Conservation (phyloP, 1,284 basidiomycete species). For the Cryptococcus sp. region DNA sequence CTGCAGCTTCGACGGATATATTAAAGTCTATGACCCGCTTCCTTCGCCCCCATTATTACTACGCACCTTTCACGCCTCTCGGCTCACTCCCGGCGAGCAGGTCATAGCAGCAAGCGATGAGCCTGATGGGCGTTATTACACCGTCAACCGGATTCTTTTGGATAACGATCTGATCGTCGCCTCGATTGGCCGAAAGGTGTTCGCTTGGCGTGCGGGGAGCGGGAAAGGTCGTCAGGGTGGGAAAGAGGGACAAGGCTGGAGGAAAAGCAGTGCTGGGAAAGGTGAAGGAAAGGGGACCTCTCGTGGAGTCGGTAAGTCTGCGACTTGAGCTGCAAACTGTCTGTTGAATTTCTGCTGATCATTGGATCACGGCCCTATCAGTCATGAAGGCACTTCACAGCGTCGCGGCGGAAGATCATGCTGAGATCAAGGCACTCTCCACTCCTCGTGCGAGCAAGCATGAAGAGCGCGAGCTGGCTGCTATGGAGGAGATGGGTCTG, state of each 20-base stretch:
- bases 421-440: constrained; percentile 25
- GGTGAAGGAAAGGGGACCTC: constrained; percentile 26
- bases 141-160: constrained; percentile 48
- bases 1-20: constrained; percentile 40
- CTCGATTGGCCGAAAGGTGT: constrained; percentile 43
- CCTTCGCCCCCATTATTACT: constrained; percentile 32
- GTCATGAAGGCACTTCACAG: constrained; percentile 40
- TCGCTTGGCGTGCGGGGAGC: constrained; percentile 49
- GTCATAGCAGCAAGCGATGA: constrained; percentile 35
- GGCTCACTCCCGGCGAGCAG: constrained; percentile 38
- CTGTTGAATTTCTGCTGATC: background rate
- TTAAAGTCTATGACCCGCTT: constrained; percentile 48
- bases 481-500: constrained; percentile 42
- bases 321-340: background rate
- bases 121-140: constrained; percentile 35
- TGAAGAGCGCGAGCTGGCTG: constrained; percentile 25
- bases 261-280: constrained; percentile 26
- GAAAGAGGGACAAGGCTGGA: constrained; percentile 31
- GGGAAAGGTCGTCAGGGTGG: constrained; percentile 41
- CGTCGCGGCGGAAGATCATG: constrained; percentile 34
- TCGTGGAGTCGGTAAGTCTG: constrained; percentile 26
- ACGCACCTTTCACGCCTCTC: constrained; percentile 40
- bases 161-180: constrained; percentile 51
- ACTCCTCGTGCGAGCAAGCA: constrained; percentile 3
- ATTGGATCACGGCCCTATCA: constrained; percentile 1